These are phyloP conservation scores for Dactylellina leptospora DNA, from an alignment of 2,329 filamentous ascomycete species.

Conservation along the genomic window DNA sequence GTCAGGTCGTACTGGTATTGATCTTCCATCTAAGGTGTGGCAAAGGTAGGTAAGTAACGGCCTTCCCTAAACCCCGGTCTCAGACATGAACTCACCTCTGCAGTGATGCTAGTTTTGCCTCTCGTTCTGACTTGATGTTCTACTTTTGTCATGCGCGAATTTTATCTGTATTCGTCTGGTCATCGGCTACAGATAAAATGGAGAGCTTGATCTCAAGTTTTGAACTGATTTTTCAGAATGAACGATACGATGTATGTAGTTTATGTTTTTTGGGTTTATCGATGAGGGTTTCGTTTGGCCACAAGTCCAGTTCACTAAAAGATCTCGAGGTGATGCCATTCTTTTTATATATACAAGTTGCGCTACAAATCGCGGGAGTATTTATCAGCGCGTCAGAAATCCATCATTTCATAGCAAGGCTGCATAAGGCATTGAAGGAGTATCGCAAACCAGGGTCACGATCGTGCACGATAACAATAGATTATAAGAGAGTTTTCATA, in stretches of 20 bases:
- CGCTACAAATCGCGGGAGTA: not conserved
- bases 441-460: not conserved
- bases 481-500: not conserved
- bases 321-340: not conserved
- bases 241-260: not conserved
- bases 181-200: slow-evolving; percentile 37
- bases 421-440: not conserved
- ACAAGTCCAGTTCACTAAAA: not conserved
- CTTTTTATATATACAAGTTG: slow-evolving; percentile 10
- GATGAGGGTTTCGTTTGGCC: not conserved
- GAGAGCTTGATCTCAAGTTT: slow-evolving; percentile 26
- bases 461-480: slow-evolving; percentile 3
- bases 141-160: slow-evolving; percentile 27
- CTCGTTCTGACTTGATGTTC: slow-evolving; percentile 27
- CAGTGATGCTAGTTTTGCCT: slow-evolving; percentile 12
- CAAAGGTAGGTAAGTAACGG: slow-evolving; percentile 9
- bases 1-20: slow-evolving; percentile 13
- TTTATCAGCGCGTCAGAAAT: not conserved
- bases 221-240: slow-evolving; percentile 20
- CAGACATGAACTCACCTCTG: slow-evolving; percentile 25
- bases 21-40: slow-evolving; percentile 34
- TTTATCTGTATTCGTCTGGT: slow-evolving; percentile 39
- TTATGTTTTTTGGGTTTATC: not conserved
- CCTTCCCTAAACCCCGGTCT: not conserved
- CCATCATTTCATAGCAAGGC: slow-evolving; percentile 21